These are phyloP conservation scores for Neospora caninum DNA, from an alignment of 169 alveolate species.

Conservation along the genomic window DNA sequence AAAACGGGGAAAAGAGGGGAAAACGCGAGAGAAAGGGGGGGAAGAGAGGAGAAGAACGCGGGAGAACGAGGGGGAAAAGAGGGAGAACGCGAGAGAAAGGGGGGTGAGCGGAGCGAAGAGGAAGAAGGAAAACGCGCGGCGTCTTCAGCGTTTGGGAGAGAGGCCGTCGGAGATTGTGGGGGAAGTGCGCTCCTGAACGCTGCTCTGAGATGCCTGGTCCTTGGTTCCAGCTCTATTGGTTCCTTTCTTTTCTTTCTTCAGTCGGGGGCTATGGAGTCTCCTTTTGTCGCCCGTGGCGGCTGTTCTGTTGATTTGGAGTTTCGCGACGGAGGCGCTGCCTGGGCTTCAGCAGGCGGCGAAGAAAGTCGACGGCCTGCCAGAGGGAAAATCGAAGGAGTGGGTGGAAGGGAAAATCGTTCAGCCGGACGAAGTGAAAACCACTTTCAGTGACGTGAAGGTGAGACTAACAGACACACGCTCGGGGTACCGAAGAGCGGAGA, in stretches of 20 bases:
- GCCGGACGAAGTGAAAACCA: constrained; percentile 18
- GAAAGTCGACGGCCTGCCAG: background rate
- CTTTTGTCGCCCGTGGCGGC: constrained; percentile 33
- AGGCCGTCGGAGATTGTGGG: no score
- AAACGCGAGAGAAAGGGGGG: no score
- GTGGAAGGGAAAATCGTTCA: background rate
- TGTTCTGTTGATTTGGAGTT: constrained; percentile 12
- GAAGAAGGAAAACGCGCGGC: background rate
- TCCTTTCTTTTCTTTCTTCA: background rate
- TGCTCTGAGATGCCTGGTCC: no score
- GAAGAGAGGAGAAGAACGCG: no score
- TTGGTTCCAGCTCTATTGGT: background rate
- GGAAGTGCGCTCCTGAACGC: no score
- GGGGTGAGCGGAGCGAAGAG: no score
- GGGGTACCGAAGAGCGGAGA: no score
- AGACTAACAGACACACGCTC: no score
- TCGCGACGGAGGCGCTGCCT: background rate
- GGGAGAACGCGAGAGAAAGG: no score
- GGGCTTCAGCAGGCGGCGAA: background rate
- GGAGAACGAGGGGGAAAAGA: no score
- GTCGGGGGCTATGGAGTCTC: constrained; percentile 13
- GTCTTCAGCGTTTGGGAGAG: background rate
- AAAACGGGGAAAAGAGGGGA: no score
- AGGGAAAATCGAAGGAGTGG: constrained; percentile 5
- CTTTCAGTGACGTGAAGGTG: constrained; percentile 36